Evolutionary conservation across 768 basidiomycete species (phyloP).

Genomic region (Porphyrellus cyaneotinctus): DNA sequence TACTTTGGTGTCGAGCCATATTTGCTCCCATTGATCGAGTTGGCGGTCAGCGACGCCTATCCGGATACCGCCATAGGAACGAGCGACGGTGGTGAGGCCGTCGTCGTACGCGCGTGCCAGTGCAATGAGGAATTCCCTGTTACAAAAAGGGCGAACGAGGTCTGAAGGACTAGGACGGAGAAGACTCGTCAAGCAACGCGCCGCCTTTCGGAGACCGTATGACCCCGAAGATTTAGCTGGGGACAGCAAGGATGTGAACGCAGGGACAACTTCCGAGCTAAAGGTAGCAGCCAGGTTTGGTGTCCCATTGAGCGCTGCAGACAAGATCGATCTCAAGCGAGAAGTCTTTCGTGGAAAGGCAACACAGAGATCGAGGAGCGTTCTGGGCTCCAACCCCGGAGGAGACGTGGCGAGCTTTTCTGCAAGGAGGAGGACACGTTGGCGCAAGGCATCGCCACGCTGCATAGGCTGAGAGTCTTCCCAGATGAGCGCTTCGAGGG

Average conservation of each 20-base stretch:
- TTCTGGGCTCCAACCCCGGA: slow-evolving; percentile 46
- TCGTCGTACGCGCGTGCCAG: slow-evolving; percentile 59
- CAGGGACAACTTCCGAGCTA: slow-evolving; percentile 48
- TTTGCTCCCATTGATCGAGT: slow-evolving; percentile 62
- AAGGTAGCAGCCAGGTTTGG: slow-evolving; percentile 33
- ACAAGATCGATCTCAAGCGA: slow-evolving; percentile 44
- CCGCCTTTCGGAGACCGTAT: slow-evolving; percentile 61
- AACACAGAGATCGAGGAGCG: slow-evolving; percentile 61
- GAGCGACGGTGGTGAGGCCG: slow-evolving; percentile 51
- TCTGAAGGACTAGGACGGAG: slow-evolving; percentile 48
- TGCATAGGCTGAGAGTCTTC: slow-evolving; percentile 24
- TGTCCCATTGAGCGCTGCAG: slow-evolving; percentile 34
- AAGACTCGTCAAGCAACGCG: slow-evolving; percentile 53
- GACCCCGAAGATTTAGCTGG: slow-evolving; percentile 45
- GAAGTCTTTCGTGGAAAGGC: slow-evolving; percentile 46
- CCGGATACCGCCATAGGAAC: slow-evolving; percentile 56
- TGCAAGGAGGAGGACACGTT: slow-evolving; percentile 51
- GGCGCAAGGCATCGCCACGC: slow-evolving; percentile 44
- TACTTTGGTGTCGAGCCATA: slow-evolving; percentile 73
- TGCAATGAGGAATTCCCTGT: slow-evolving; percentile 49
- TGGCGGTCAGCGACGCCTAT: slow-evolving; percentile 25
- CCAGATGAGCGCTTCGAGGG: slow-evolving; percentile 61
- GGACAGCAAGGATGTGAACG: slow-evolving; percentile 48
- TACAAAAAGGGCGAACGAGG: slow-evolving; percentile 49
- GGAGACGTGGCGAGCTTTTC: slow-evolving; percentile 44